Base-by-base conservation (phyloP, 306 rosid genomes). In the Fagus crenata region DNA sequence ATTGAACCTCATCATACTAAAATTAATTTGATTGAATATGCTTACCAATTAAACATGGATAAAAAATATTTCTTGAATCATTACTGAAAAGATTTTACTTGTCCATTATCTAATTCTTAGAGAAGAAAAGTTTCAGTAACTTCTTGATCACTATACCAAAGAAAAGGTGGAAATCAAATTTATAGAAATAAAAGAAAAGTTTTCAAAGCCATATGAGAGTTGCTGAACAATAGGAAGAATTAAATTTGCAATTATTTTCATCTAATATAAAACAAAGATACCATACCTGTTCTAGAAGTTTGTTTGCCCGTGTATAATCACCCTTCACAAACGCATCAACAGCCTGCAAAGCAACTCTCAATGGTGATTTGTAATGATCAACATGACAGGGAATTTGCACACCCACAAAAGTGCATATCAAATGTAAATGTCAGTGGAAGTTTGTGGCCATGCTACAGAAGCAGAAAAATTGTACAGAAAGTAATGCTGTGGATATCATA, bases 261-360 rank as follows among this genome's bases (percentile, higher is more conserved):
- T n/a, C 32, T 53, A 36, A 43, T 55, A 69, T 75, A 40, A 42
- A 13, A 46, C 12, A 35, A 43, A 15, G 3, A 43, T 46, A 73
- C 3, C 35, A 59, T 65, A 85, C 85, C 83, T 78, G 28, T 72
- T 75, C 69, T 12, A 71, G 40, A 53, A 85, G 73, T 74, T 80
- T 78, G 36, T 81, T 82, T 55, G 83, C 80, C 55, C 69, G 73
- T 31, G 28, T 81, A 78, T 32, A 49, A 71, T 85, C 85, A 71
- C 81, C 64, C 65, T 65, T 73, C 12, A 33, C 59, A 75, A 78
- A 85, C 49, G 85, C 88, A 39, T 85, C 78, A 55, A 81, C 69
- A 56, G 88, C 88, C 88, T 85, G 76, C 58, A 65, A 63, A 71
- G 76, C 11, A 74, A 58, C 28, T 64, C 28, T 36, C 13, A 49